Evolutionary conservation across 192 early-diverging fungal species (phyloP).

Genomic region (Coemansia asiatica): DNA sequence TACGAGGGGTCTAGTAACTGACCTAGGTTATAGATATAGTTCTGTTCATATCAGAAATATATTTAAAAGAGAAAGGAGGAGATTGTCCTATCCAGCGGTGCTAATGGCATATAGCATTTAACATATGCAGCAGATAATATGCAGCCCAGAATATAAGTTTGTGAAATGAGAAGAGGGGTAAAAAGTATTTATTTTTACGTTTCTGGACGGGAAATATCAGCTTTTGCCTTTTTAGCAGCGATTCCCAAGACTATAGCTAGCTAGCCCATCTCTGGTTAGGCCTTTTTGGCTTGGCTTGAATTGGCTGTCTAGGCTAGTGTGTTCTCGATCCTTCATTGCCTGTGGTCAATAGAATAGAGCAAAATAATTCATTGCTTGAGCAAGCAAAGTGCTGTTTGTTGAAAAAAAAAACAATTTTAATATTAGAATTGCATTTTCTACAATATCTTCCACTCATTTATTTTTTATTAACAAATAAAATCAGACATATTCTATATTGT

Average conservation of each 20-base stretch:
- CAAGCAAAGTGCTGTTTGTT: neutral
- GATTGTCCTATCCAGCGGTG: neutral
- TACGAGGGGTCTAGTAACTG: neutral
- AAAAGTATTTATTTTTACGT: no score
- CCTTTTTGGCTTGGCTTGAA: no score
- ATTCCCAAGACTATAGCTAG: neutral
- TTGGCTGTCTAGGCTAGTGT: neutral
- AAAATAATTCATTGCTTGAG: neutral
- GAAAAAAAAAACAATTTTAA: neutral
- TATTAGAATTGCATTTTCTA: neutral
- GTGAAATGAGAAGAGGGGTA: no score
- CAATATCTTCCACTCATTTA: neutral
- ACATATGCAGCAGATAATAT: no score
- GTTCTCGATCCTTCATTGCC: neutral
- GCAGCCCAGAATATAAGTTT: no score
- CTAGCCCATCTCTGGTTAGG: no score
- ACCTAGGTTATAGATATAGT: neutral
- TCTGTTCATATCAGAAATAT: neutral
- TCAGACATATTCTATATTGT: no score
- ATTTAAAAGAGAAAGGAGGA: neutral
- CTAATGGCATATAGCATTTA: neutral
- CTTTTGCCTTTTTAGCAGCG: neutral
- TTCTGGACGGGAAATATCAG: neutral
- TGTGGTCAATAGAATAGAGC: neutral
- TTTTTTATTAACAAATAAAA: no score